Conservation (phyloP, 768 basidiomycete genomes). For the Daedaleopsis sinensis region DNA sequence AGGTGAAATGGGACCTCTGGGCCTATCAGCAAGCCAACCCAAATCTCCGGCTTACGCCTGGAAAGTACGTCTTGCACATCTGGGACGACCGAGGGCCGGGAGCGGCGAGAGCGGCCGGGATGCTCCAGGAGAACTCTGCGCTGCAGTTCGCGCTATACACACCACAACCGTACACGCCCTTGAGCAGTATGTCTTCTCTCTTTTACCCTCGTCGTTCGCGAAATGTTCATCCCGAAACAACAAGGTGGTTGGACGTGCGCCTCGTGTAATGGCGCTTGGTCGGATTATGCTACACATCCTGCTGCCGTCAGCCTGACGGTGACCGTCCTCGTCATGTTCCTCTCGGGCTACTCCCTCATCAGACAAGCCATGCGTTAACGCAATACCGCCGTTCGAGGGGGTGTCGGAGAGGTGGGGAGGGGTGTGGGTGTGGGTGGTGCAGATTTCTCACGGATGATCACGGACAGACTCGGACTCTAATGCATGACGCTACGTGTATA, state of each 20-base stretch:
- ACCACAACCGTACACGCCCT: conserved; percentile 69
- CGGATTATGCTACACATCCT: conserved; percentile 47
- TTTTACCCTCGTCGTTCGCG: background rate
- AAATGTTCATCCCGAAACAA: conserved; percentile 25
- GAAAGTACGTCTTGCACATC: conserved; percentile 77
- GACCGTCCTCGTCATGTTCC: conserved; percentile 62
- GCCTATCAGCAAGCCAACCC: conserved; percentile 67
- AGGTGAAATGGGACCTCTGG: conserved; percentile 80
- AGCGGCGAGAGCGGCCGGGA: conserved; percentile 60
- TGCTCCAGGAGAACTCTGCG: conserved; percentile 66
- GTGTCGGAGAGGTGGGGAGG: background rate
- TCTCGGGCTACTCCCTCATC: conserved; percentile 66
- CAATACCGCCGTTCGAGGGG: background rate
- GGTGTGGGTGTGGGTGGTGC: conserved; percentile 5
- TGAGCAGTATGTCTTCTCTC: conserved; percentile 44
- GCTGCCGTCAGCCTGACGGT: conserved; percentile 56
- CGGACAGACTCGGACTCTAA: conserved; percentile 15
- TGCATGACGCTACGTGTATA: conserved; percentile 22
- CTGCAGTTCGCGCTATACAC: conserved; percentile 86
- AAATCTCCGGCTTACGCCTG: conserved; percentile 71
- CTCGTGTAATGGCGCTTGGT: conserved; percentile 41
- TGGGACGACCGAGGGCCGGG: conserved; percentile 80
- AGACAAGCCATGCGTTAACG: conserved; percentile 37
- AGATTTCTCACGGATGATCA: conserved; percentile 18
- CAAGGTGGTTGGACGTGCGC: conserved; percentile 72